These are phyloP conservation scores for Backusella morwellensis DNA, from an alignment of 192 early-diverging fungal species.

Conservation along the genomic window DNA sequence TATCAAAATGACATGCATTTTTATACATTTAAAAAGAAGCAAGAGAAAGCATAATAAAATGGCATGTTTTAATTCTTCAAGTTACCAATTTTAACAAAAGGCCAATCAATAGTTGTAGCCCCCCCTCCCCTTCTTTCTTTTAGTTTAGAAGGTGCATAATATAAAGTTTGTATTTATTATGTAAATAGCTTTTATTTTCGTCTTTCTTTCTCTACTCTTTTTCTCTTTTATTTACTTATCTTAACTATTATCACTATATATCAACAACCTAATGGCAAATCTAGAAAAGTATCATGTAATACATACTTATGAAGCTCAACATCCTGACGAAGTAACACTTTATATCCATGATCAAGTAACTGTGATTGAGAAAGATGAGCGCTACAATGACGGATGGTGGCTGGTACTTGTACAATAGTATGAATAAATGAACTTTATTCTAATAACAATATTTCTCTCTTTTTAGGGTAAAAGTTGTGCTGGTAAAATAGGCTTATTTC, in stretches of 20 bases:
- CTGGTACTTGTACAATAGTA: conserved; percentile 37
- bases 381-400: conserved; percentile 80
- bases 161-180: not conserved
- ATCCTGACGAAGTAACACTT: conserved; percentile 71
- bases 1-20: not conserved
- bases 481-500: conserved; percentile 68
- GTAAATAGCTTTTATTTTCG: not conserved
- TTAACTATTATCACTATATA: not conserved
- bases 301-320: conserved; percentile 56
- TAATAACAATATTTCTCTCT: too few relatives aligned
- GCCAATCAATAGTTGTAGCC: not conserved
- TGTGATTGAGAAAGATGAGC: conserved; percentile 67
- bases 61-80: not conserved
- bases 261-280: conserved; percentile 12
- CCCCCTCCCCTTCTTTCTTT: not conserved
- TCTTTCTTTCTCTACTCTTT: not conserved
- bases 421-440: not conserved
- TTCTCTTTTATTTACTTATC: not conserved
- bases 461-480: conserved; percentile 56
- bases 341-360: conserved; percentile 59
- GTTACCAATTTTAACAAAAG: not conserved
- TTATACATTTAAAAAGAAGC: not conserved
- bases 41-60: not conserved
- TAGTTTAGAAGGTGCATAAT: not conserved
- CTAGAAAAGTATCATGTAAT: conserved; percentile 50